These are phyloP conservation scores for Cyberlindnera mycetangii DNA, from an alignment of 805 yeast genomes.

Conservation along the genomic window DNA sequence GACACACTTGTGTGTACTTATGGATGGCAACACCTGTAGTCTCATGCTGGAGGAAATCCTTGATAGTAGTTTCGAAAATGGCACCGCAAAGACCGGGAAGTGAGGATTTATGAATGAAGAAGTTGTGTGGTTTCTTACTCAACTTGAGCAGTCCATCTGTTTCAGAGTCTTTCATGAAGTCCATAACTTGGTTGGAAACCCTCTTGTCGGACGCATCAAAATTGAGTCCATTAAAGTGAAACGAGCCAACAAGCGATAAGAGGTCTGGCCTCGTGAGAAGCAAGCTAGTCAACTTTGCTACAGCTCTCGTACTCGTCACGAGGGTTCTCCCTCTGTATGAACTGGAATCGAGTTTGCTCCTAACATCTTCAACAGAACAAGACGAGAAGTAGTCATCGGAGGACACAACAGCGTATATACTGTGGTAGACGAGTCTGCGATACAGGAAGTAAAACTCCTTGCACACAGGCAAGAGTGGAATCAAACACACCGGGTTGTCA, in stretches of 20 bases:
- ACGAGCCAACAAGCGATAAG: slow-evolving; percentile 3
- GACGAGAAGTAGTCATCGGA: slow-evolving; percentile 10
- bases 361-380: slow-evolving; percentile 1
- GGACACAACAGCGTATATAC: slow-evolving; percentile 17
- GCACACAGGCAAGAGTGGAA: slow-evolving; percentile 13
- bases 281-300: slow-evolving; percentile 5
- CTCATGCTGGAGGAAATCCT: slow-evolving; percentile 1
- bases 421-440: slow-evolving; percentile 12
- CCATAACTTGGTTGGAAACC: slow-evolving; percentile 1
- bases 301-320: slow-evolving; percentile 4
- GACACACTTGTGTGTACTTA: slow-evolving; percentile 1
- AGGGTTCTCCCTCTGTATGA: slow-evolving; percentile 5
- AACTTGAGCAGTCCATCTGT: neutral
- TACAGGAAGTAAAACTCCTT: slow-evolving; percentile 11
- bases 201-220: slow-evolving; percentile 8
- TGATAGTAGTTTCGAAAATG: slow-evolving; percentile 6
- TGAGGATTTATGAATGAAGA: slow-evolving; percentile 8
- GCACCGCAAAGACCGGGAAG: neutral
- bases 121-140: slow-evolving; percentile 6
- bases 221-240: slow-evolving; percentile 10
- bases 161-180: slow-evolving; percentile 6
- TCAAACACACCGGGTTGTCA: slow-evolving; percentile 7
- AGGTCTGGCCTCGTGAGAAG: slow-evolving; percentile 8
- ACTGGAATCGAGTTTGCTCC: neutral
- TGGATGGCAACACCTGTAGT: slow-evolving; percentile 1